A percentile compares a stretch with the other conserved stretches of the same genome.
Conservation (phyloP, 1,284 basidiomycete genomes). For the Fomitiporia mediterranea region DNA sequence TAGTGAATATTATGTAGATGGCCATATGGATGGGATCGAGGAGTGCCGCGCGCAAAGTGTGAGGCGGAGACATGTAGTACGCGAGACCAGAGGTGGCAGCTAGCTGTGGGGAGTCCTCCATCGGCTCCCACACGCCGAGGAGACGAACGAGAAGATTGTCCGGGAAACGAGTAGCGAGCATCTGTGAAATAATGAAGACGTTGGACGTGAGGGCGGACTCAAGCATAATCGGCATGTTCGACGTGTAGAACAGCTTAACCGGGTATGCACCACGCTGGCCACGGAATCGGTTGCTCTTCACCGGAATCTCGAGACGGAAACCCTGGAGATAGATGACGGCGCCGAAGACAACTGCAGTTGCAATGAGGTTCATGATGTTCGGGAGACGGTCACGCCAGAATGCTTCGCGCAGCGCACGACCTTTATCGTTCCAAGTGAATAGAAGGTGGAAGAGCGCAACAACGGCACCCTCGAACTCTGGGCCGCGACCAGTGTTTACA, state of each 20-base stretch:
- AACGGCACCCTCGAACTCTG: slow-evolving; percentile 97
- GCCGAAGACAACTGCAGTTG: slow-evolving; percentile 89
- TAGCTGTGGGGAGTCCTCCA: slow-evolving; percentile 91
- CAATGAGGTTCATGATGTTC: slow-evolving; percentile 96
- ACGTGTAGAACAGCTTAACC: slow-evolving; percentile 98
- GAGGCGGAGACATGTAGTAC: slow-evolving; percentile 97
- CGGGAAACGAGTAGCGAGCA: slow-evolving; percentile 91
- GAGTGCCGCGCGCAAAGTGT: slow-evolving; percentile 82
- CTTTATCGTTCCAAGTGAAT: slow-evolving; percentile 99
- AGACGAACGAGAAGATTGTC: slow-evolving; percentile 86
- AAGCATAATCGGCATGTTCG: slow-evolving; percentile 99
- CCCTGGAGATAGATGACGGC: slow-evolving; percentile 98
- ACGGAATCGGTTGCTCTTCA: slow-evolving; percentile 95
- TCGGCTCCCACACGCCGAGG: slow-evolving; percentile 95
- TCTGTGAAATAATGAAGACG: slow-evolving; percentile 95
- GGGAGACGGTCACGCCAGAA: slow-evolving; percentile 97
- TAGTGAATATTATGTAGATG: slow-evolving; percentile 90
- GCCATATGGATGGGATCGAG: slow-evolving; percentile 92
- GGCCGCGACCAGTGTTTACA: slow-evolving; percentile 95
- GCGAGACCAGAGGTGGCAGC: slow-evolving; percentile 89
- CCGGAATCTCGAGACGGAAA: slow-evolving; percentile 97
- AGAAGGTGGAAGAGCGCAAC: slow-evolving; percentile 96
- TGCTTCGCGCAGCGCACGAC: slow-evolving; percentile 93
- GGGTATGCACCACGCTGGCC: slow-evolving; percentile 95
- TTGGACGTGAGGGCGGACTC: slow-evolving; percentile 92